Evolutionary conservation across 2,329 filamentous ascomycete species (phyloP), one percentile per base, ranked within the genome.

Genomic region (Orbilia ellipsospora): DNA sequence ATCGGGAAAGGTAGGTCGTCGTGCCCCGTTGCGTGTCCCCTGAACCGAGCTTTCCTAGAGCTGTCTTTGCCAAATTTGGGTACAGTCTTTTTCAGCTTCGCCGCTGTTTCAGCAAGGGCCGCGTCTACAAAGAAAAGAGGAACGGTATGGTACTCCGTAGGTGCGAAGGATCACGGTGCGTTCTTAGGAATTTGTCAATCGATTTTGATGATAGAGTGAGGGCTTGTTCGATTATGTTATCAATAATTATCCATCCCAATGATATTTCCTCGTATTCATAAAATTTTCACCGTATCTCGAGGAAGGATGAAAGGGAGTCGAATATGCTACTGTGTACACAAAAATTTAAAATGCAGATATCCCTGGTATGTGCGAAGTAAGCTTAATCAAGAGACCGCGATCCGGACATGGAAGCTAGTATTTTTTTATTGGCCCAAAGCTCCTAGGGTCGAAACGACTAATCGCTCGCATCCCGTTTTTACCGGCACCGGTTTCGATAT

Each of bases 1-100:
- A 13, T 23, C 18, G 20, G 12, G 48, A 23, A 52, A 8, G 55
- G 31, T 59, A 45, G 40, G 59, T 44, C 55, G 64, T 50, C 31
- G 52, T 61, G 44, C 15, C 23, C 44, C 36, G 65, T 62, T 69
- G 65, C 65, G 59, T 69, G 65, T 69, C 65, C 52, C 65, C 65
- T 69, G 65, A 69, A 60, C 23, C 59, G 15, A 48, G 44, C 16
- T 52, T 20, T n/a, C 42, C 54, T 31, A 20, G 20, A 57, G 52
- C 63, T 60, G 56, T 42, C 55, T 48, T 61, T 55, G 56, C 65
- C 57, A 55, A 54, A 69, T 62, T 69, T 56, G 65, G 65, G 56
- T 8, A 56, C 44, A 52, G 23, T 48, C 54, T 60, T 67, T 36
- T 5, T 3, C n/a, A 10, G 5, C 28, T 50, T 51, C 54, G 28